Evolutionary conservation across 1,284 basidiomycete genomes (phyloP), one percentile per base, ranked within the genome.

Genomic region (Irpex sp.): DNA sequence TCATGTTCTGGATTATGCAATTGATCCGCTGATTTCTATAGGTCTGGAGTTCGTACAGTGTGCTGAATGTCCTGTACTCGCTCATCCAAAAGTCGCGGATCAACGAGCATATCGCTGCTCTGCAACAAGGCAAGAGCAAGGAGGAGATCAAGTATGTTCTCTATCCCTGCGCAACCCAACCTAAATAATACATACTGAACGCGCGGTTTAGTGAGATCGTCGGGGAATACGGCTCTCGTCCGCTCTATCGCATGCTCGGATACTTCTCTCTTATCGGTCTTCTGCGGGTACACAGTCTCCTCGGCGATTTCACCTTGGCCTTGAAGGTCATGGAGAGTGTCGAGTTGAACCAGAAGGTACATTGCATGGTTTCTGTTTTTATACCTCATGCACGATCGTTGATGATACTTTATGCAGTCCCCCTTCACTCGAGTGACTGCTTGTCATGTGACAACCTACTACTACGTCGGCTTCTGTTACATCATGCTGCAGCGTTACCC

Each of bases 11-110:
- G 49, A 63, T 61, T 1, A 36, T 65, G 54, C 13, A 43, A 11
- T 15, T 43, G 5, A 43, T 15, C 39, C 39, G 8, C 19, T 50
- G 8, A 8, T n/a, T 17, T 13, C 19, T 8, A 2, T 19, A 92
- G 84, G 89, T 97, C 62, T 99, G 97, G 97, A 95, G 92, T 71
- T 96, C 94, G 66, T 98, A 98, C 81, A 95, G 92, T 67, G 97
- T 98, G 31, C 83, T 99, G 68, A 98, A 99, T 78, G 97, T 99
- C 31, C 84, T 98, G 39, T 99, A 98, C 81, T 98, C 95, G 51
- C 83, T 98, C 66, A 97, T 99, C 67, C 96, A 98, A 83, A 98
- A 98, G 78, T 94, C 92, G 15, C 89, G 90, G 75, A 94, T 96
- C 78, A 95, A 96, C 77, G 95, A 98, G 76, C 95, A 96, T 78